Conservation (phyloP, 1,284 basidiomycete genomes). For the Acaromyces ingoldii region DNA sequence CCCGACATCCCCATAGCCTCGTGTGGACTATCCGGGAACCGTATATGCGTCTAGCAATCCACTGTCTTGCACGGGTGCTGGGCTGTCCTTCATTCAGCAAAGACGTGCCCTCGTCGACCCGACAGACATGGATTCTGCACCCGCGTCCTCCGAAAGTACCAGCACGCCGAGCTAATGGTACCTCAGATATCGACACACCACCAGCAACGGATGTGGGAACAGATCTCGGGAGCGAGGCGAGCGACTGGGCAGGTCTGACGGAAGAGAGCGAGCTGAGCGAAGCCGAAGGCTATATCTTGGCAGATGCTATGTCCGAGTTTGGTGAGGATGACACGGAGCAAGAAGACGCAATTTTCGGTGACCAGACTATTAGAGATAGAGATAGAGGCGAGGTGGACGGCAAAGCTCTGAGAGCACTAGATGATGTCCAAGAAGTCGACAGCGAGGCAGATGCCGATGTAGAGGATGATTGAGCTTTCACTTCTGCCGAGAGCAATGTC, state of each 20-base stretch:
- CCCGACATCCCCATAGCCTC: constrained; percentile 31
- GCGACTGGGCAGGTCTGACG: too few species aligned
- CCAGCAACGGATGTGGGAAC: constrained; percentile 27
- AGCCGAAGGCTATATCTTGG: too few species aligned
- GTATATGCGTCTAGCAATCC: constrained; percentile 32
- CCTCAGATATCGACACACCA: constrained; percentile 19
- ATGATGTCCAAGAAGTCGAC: too few species aligned
- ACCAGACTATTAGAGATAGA: too few species aligned
- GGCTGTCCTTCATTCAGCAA: constrained; percentile 36
- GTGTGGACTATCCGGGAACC: constrained; percentile 37
- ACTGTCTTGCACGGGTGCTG: constrained; percentile 36
- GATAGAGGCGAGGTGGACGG: too few species aligned
- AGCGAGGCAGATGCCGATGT: neutral
- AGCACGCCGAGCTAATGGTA: neutral
- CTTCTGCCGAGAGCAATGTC: too few species aligned
- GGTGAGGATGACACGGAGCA: too few species aligned
- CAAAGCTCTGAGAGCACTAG: too few species aligned
- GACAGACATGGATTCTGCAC: constrained; percentile 41
- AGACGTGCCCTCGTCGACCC: constrained; percentile 14
- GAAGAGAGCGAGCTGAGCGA: too few species aligned
- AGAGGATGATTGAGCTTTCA: constrained; percentile 4
- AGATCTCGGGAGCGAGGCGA: constrained; percentile 5
- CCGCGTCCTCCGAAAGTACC: constrained; percentile 15
- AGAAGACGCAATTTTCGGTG: too few species aligned
- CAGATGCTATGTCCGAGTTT: too few species aligned